Conservation (phyloP, 139 green algal species). For the Raphidocelis subcapitata region DNA sequence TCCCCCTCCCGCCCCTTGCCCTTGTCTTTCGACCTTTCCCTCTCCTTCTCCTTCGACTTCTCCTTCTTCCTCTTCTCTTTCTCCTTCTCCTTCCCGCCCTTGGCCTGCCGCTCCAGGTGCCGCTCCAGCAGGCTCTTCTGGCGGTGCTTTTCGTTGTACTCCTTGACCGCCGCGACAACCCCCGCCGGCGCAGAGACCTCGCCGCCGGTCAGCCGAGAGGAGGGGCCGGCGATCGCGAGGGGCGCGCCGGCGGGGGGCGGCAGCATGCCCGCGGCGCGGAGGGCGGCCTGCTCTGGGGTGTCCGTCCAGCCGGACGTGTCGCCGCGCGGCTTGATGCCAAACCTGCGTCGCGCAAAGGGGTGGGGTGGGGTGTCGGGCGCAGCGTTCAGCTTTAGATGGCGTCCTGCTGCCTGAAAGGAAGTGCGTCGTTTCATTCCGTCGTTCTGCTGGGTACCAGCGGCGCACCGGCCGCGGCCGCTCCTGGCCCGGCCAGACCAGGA, state of each 20-base stretch:
- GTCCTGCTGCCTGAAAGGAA: no score
- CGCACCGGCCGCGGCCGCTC: slow-evolving; percentile 29
- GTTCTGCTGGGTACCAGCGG: no score
- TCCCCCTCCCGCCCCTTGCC: slow-evolving; percentile 13
- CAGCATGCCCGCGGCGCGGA: slow-evolving; percentile 33
- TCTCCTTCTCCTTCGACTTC: slow-evolving; percentile 31
- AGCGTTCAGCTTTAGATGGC: no score
- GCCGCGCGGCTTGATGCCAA: slow-evolving; percentile 37
- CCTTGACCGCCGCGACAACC: slow-evolving; percentile 22
- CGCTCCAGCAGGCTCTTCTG: slow-evolving; percentile 73
- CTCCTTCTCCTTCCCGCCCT: slow-evolving; percentile 8
- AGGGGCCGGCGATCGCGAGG: no score
- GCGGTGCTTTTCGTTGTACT: slow-evolving; percentile 38
- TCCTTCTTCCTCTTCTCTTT: slow-evolving; percentile 46
- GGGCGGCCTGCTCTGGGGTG: slow-evolving; percentile 53
- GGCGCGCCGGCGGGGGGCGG: slow-evolving; percentile 3
- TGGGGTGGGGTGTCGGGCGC: neutral
- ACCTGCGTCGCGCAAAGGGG: neutral
- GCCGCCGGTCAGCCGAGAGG: neutral
- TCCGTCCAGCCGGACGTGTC: slow-evolving; percentile 74
- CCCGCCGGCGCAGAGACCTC: neutral
- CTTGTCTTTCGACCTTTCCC: slow-evolving; percentile 4
- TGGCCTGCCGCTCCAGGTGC: slow-evolving; percentile 52
- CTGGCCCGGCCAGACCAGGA: neutral
- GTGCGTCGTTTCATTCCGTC: no score